These are phyloP conservation scores for Termitomyces sp. DNA, from an alignment of 768 basidiomycete species.

Conservation along the genomic window DNA sequence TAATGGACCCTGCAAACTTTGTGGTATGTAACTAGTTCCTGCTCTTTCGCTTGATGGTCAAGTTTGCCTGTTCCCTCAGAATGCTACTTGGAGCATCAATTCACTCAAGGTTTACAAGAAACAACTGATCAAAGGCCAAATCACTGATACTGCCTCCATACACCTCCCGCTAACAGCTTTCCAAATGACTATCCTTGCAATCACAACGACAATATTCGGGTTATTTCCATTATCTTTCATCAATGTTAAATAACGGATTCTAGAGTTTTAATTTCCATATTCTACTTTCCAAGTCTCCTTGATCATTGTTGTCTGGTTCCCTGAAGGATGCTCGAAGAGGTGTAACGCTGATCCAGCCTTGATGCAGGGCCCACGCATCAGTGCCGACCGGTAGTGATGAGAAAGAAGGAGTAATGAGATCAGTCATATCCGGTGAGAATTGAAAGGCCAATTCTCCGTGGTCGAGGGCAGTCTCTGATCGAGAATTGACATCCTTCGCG, in stretches of 20 bases:
- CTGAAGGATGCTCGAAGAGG: conserved; percentile 73
- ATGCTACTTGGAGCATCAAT: conserved; percentile 79
- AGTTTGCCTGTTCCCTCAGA: conserved; percentile 32
- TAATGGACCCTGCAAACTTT: conserved; percentile 69
- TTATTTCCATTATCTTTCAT: background rate
- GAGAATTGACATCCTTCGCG: background rate
- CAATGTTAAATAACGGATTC: background rate
- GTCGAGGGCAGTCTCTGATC: conserved; percentile 9
- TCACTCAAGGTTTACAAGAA: conserved; percentile 69
- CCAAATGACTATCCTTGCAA: background rate
- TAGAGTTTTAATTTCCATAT: conserved; percentile 58
- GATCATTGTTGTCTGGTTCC: conserved; percentile 38
- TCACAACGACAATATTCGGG: background rate
- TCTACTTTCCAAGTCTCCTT: conserved; percentile 29
- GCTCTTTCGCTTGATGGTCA: background rate
- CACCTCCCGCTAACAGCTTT: background rate
- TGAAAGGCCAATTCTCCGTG: conserved; percentile 54
- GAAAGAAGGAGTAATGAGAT: conserved; percentile 54
- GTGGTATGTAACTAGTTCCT: conserved; percentile 36
- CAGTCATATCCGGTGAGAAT: conserved; percentile 64
- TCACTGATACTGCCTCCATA: conserved; percentile 16
- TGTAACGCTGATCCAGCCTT: conserved; percentile 71
- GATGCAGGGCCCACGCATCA: conserved; percentile 75
- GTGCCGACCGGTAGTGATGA: conserved; percentile 66
- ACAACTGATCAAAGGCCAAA: conserved; percentile 35